phyloP scores from a whole-genome alignment of 192 early-diverging fungal genomes.

The Diversispora epigaea region DNA sequence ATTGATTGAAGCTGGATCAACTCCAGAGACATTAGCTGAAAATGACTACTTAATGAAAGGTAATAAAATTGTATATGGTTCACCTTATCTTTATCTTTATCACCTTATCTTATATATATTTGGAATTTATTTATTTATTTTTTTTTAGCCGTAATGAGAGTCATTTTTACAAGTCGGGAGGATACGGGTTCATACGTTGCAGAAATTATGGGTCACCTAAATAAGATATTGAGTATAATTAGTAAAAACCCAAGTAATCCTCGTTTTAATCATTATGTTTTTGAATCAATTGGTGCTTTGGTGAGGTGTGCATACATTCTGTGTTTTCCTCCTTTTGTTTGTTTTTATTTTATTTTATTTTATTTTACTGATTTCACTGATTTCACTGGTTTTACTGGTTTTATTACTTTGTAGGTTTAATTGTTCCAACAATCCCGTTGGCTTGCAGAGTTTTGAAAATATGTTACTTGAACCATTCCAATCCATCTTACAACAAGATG shows the following conservation, averaged over 20 bases:
- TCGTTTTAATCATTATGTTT: constrained; percentile 95
- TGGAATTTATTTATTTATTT: not conserved
- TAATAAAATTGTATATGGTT: constrained; percentile 27
- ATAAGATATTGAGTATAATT: constrained; percentile 75
- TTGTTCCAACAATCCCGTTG: constrained; percentile 64
- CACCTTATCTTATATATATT: not conserved
- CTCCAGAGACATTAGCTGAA: constrained; percentile 92
- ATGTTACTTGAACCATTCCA: constrained; percentile 90
- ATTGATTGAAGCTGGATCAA: constrained; percentile 70
- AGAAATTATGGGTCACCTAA: constrained; percentile 73
- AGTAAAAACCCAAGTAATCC: constrained; percentile 97
- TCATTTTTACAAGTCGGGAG: constrained; percentile 74
- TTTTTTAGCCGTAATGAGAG: constrained; percentile 72
- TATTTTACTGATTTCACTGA: not conserved
- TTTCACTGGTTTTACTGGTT: not conserved
- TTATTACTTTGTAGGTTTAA: constrained; percentile 76
- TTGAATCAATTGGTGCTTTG: constrained; percentile 88
- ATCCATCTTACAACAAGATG: constrained; percentile 78
- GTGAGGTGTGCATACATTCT: constrained; percentile 50
- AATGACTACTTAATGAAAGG: constrained; percentile 96
- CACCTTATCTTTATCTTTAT: not conserved
- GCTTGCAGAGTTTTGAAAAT: constrained; percentile 80
- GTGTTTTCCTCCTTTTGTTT: not conserved
- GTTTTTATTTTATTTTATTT: not conserved
- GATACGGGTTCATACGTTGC: constrained; percentile 71